Evolutionary conservation across 306 rosid genomes (phyloP).

Genomic region (Quercus wislizeni): DNA sequence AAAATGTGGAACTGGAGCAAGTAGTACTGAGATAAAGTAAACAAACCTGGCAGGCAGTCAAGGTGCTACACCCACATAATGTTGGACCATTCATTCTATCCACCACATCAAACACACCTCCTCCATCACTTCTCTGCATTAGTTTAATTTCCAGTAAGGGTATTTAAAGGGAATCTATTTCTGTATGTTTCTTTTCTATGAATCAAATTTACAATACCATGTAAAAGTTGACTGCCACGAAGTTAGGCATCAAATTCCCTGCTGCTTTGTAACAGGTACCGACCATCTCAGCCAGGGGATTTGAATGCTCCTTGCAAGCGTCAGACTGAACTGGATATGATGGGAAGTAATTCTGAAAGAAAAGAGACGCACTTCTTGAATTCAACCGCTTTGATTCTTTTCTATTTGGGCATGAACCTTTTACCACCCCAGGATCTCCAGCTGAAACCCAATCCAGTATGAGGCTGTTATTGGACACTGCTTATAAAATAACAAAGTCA

Average conservation of each 20-base stretch:
- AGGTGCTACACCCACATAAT: constrained; percentile 77
- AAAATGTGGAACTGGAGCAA: constrained; percentile 1
- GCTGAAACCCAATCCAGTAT: constrained; percentile 53
- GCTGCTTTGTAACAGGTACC: constrained; percentile 87
- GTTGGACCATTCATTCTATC: constrained; percentile 79
- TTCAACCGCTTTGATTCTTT: constrained; percentile 81
- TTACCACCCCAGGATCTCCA: constrained; percentile 89
- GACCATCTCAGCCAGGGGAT: constrained; percentile 83
- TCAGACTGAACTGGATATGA: constrained; percentile 91
- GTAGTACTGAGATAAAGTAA: neutral
- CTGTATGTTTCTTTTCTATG: neutral
- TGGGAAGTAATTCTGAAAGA: constrained; percentile 86
- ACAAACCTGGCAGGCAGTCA: constrained; percentile 86
- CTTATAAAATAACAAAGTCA: neutral
- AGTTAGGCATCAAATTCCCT: constrained; percentile 78
- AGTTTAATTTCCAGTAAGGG: constrained; percentile 24
- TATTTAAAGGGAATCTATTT: constrained; percentile 16
- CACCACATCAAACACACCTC: constrained; percentile 76
- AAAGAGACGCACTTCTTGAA: constrained; percentile 68
- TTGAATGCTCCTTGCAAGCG: constrained; percentile 94
- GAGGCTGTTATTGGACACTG: constrained; percentile 10
- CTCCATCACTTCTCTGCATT: constrained; percentile 95
- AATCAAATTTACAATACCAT: constrained; percentile 53
- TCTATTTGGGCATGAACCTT: constrained; percentile 78
- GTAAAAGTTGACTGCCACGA: constrained; percentile 89